Percentiles rank a stretch among this genome's conserved stretches.
These are phyloP conservation scores for Silene latifolia DNA, from an alignment of 148 eudicot genomes.

Conservation along the genomic window DNA sequence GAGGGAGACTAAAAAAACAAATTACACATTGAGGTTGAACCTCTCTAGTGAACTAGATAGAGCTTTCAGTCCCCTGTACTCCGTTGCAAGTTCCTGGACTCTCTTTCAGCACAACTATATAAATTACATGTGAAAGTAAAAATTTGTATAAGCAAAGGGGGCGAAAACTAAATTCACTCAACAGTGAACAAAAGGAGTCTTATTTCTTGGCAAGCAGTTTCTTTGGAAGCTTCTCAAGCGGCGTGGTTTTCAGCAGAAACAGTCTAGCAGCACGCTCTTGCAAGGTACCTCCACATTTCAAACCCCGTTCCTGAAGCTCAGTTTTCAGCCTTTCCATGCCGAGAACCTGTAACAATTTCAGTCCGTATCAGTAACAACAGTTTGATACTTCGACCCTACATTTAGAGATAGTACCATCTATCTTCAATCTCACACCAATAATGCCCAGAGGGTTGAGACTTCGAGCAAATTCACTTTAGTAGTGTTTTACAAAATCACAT, in stretches of 20 bases:
- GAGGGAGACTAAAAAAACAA: not conserved
- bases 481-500: not conserved
- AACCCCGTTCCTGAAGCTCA: constrained; percentile 74
- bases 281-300: constrained; percentile 96
- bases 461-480: no score
- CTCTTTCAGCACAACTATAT: not conserved
- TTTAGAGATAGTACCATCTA: not conserved
- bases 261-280: constrained; percentile 96
- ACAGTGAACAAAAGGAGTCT: constrained; percentile 13
- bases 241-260: constrained; percentile 83
- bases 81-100: not conserved
- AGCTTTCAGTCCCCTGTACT: not conserved
- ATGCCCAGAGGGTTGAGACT: no score
- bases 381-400: not conserved
- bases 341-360: constrained; percentile 46
- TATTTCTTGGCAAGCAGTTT: constrained; percentile 93
- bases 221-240: constrained; percentile 87
- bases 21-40: not conserved
- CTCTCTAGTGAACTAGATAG: not conserved
- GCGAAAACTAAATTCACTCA: not conserved
- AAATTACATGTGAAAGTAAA: constrained; percentile 14
- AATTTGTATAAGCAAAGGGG: not conserved
- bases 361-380: not conserved
- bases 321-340: constrained; percentile 84
- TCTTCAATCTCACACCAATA: not conserved